Evolutionary conservation across 805 yeast genomes (phyloP).

Genomic region (Jamesozyma spencerorum): DNA sequence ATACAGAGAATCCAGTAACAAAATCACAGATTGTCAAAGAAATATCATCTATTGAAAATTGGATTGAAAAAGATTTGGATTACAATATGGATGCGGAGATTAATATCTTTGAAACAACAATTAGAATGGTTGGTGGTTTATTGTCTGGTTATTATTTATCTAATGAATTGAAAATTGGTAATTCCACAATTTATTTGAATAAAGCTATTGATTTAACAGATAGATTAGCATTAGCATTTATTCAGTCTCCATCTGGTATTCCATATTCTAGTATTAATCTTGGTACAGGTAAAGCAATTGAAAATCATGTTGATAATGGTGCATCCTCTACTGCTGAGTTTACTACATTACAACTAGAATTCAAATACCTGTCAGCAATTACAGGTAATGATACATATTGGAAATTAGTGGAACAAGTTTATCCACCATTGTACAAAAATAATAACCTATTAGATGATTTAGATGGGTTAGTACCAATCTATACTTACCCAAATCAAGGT

Average conservation of each 20-base stretch:
- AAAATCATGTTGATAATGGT: constrained; percentile 58
- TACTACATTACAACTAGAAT: constrained; percentile 76
- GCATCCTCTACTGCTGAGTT: constrained; percentile 87
- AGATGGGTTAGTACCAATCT: constrained; percentile 80
- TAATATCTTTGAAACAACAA: constrained; percentile 88
- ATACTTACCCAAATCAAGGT: constrained; percentile 66
- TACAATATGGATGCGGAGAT: constrained; percentile 62
- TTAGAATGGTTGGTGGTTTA: constrained; percentile 89
- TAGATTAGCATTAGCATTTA: constrained; percentile 60
- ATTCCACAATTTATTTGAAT: constrained; percentile 44
- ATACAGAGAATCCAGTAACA: constrained; percentile 7
- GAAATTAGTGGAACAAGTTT: constrained; percentile 67
- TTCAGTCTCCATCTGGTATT: constrained; percentile 48
- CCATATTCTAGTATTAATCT: constrained; percentile 78
- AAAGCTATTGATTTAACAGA: constrained; percentile 76
- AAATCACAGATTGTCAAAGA: constrained; percentile 39
- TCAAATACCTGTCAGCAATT: constrained; percentile 67
- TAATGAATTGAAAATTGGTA: constrained; percentile 34
- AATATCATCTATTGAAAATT: constrained; percentile 51
- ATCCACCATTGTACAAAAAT: constrained; percentile 55
- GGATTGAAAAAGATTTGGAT: constrained; percentile 63
- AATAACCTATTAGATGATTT: constrained; percentile 30
- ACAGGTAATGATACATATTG: constrained; percentile 77
- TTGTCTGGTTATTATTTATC: constrained; percentile 65
- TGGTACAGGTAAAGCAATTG: constrained; percentile 48